Percentiles rank a stretch among this genome's conserved stretches.
phyloP scores from a whole-genome alignment of 345 rosid species.

The Salix koriyanagi region DNA sequence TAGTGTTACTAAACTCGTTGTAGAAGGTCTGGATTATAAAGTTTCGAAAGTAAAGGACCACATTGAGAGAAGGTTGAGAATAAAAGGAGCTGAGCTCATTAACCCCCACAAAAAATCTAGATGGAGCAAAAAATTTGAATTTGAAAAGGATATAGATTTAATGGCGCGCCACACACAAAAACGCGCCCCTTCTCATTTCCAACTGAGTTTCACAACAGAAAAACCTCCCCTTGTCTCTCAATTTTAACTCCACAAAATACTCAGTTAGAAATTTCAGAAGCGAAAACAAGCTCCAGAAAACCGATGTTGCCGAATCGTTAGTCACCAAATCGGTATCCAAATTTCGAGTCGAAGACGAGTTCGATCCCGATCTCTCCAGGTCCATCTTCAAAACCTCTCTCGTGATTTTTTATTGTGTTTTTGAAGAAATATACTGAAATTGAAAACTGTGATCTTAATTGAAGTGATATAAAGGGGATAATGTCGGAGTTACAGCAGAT shows the following conservation, averaged over 20 bases:
- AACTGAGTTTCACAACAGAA: not conserved
- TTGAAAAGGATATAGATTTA: not conserved
- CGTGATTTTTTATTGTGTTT: not conserved
- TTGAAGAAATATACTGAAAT: not conserved
- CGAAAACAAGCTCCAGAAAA: conserved; percentile 37
- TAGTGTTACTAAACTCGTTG: too few relatives aligned
- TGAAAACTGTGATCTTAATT: not conserved
- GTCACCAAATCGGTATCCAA: conserved; percentile 39
- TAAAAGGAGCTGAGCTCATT: too few relatives aligned
- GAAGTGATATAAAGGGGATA: conserved; percentile 76
- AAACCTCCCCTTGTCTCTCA: not conserved
- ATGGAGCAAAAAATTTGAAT: not conserved
- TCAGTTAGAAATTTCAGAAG: conserved; percentile 20
- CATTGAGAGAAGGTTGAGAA: too few relatives aligned
- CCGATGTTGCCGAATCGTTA: conserved; percentile 37
- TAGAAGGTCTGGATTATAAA: too few relatives aligned
- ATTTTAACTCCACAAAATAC: not conserved
- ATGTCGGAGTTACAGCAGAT: conserved; percentile 80
- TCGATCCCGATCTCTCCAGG: conserved; percentile 66
- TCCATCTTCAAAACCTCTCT: not conserved
- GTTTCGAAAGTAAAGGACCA: too few relatives aligned
- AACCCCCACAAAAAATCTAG: too few relatives aligned
- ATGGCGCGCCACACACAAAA: not conserved
- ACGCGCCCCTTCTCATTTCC: not conserved
- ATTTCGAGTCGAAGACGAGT: conserved; percentile 39